Conservation (phyloP, 345 rosid species). For the Hirschfeldia incana region DNA sequence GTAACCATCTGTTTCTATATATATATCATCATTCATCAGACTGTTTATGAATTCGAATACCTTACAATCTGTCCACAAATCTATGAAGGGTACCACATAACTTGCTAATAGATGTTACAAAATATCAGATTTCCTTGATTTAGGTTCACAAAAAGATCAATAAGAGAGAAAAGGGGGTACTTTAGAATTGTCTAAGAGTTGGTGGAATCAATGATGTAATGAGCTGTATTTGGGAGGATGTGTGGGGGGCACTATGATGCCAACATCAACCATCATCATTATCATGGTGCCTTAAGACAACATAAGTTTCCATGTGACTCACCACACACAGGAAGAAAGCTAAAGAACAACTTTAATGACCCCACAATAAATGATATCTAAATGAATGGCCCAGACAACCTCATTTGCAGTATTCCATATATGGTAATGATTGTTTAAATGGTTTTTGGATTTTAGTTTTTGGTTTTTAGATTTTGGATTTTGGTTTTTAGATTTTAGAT, state of each 20-base stretch:
- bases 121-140: slow-evolving; percentile 14
- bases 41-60: slow-evolving; percentile 19
- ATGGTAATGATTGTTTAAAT: background rate
- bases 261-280: slow-evolving; percentile 27
- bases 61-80: background rate
- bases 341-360: slow-evolving; percentile 8
- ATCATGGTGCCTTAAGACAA: slow-evolving; percentile 17
- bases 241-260: slow-evolving; percentile 23
- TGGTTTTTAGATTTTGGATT: too few relatives aligned
- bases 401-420: slow-evolving; percentile 5
- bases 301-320: slow-evolving; percentile 39
- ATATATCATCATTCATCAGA: slow-evolving; percentile 16
- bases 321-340: slow-evolving; percentile 5
- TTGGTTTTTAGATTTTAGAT: too few relatives aligned
- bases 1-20: slow-evolving; percentile 20
- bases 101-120: background rate
- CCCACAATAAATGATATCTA: slow-evolving; percentile 29
- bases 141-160: slow-evolving; percentile 34
- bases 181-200: slow-evolving; percentile 19
- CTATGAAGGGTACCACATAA: background rate
- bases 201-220: slow-evolving; percentile 32
- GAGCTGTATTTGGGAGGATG: slow-evolving; percentile 35
- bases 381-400: background rate
- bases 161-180: slow-evolving; percentile 5
- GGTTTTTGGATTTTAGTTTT: too few relatives aligned